These are phyloP conservation scores for Dalbergia cultrata DNA, from an alignment of 306 rosid species.

Conservation along the genomic window DNA sequence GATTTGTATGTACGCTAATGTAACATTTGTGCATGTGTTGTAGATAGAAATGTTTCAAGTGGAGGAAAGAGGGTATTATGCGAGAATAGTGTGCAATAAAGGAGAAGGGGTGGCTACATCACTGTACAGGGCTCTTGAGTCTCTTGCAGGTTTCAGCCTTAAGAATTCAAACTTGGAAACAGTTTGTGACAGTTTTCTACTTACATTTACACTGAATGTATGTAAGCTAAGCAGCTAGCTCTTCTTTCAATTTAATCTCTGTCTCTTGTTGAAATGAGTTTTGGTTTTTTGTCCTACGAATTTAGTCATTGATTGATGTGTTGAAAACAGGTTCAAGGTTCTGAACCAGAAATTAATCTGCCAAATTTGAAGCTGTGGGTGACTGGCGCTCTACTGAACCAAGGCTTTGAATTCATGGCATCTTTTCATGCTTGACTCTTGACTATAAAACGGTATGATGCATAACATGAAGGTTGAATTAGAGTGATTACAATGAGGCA, in stretches of 20 bases:
- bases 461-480: neutral
- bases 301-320: constrained; percentile 33
- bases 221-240: constrained; percentile 55
- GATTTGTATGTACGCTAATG: neutral
- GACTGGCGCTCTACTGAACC: constrained; percentile 82
- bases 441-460: neutral
- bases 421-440: constrained; percentile 46
- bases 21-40: constrained; percentile 32
- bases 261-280: constrained; percentile 20
- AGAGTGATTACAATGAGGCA: constrained; percentile 5
- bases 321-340: constrained; percentile 66
- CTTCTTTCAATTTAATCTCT: neutral
- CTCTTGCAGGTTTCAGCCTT: constrained; percentile 69
- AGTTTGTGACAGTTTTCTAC: constrained; percentile 57
- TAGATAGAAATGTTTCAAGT: constrained; percentile 88
- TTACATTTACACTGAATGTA: constrained; percentile 81
- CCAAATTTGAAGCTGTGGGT: constrained; percentile 94
- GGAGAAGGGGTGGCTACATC: constrained; percentile 75
- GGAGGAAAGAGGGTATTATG: constrained; percentile 81
- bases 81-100: constrained; percentile 70
- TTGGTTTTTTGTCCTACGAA: neutral
- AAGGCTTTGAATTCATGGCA: constrained; percentile 74
- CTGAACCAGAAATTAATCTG: constrained; percentile 70
- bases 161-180: constrained; percentile 79
- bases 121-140: constrained; percentile 78